Evolutionary conservation across 129 eudicot genomes (phyloP).

Genomic region (Silybum marianum): DNA sequence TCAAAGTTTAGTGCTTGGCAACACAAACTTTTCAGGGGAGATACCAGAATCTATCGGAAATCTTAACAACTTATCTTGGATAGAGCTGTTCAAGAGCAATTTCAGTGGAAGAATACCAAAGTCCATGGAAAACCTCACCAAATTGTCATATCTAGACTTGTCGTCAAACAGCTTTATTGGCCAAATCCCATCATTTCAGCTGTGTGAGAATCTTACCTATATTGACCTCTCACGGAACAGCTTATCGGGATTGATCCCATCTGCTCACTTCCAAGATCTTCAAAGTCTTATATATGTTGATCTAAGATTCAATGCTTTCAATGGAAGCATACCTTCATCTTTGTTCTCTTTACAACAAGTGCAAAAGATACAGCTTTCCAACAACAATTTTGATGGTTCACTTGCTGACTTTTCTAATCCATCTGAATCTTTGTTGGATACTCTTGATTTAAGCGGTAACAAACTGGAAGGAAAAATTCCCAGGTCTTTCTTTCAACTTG

Average conservation of each 20-base stretch:
- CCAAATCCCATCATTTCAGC: constrained; percentile 33
- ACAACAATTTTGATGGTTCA: constrained; percentile 46
- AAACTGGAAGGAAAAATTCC: constrained; percentile 54
- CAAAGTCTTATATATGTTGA: constrained; percentile 32
- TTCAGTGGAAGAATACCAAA: constrained; percentile 56
- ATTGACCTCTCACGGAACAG: constrained; percentile 52
- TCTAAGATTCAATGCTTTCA: constrained; percentile 44
- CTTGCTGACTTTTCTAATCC: constrained; percentile 28
- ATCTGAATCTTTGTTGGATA: constrained; percentile 30
- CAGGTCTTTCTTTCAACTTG: constrained; percentile 29
- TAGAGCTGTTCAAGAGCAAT: constrained; percentile 41
- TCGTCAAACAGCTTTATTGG: constrained; percentile 50
- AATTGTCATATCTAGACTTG: constrained; percentile 42
- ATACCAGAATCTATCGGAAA: constrained; percentile 53
- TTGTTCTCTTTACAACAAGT: constrained; percentile 48
- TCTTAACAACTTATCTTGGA: constrained; percentile 32
- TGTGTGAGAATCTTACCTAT: constrained; percentile 45
- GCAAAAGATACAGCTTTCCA: constrained; percentile 42
- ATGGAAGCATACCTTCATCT: constrained; percentile 59
- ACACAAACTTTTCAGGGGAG: constrained; percentile 43
- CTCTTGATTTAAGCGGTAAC: constrained; percentile 57
- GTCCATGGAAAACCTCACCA: constrained; percentile 40
- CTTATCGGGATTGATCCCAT: constrained; percentile 44
- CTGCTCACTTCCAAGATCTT: constrained; percentile 46
- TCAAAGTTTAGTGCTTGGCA: constrained; percentile 35